Percentiles rank a stretch among this genome's conserved stretches.
Evolutionary conservation across 208 protist genomes (phyloP).

Genomic region (Entamoeba dispar): DNA sequence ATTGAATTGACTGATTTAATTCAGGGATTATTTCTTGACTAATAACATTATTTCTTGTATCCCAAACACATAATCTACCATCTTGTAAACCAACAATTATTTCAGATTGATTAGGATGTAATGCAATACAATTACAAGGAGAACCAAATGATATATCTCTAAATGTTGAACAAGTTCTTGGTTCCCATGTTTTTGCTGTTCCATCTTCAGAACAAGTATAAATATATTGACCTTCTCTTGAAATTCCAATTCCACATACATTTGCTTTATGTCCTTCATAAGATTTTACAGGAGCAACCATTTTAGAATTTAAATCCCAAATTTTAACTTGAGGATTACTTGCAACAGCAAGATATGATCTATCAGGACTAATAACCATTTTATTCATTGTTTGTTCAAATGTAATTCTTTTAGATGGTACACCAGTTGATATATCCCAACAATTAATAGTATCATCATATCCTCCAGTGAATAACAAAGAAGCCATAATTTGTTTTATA

Average conservation of each 20-base stretch:
- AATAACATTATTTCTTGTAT: not conserved
- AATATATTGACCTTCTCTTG: not conserved
- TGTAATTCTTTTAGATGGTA: not conserved
- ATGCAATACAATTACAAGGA: not conserved
- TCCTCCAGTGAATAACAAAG: not conserved
- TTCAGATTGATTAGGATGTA: not conserved
- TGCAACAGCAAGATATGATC: not conserved
- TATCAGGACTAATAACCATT: not conserved
- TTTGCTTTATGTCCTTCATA: not conserved
- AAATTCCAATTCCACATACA: not conserved
- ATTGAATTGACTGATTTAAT: not conserved
- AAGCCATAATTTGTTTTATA: not conserved
- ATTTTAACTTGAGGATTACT: not conserved
- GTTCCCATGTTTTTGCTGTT: not conserved
- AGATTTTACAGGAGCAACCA: not conserved
- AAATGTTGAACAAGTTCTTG: not conserved
- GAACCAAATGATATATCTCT: not conserved
- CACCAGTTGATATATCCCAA: not conserved
- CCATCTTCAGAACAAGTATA: not conserved
- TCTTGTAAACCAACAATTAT: not conserved
- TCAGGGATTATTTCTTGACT: not conserved
- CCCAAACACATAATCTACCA: not conserved
- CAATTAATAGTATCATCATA: not conserved
- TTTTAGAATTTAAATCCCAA: not conserved
- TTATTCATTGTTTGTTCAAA: not conserved